These are phyloP conservation scores for Penstemon newberryi DNA, from an alignment of 257 asterid genomes.

Conservation along the genomic window DNA sequence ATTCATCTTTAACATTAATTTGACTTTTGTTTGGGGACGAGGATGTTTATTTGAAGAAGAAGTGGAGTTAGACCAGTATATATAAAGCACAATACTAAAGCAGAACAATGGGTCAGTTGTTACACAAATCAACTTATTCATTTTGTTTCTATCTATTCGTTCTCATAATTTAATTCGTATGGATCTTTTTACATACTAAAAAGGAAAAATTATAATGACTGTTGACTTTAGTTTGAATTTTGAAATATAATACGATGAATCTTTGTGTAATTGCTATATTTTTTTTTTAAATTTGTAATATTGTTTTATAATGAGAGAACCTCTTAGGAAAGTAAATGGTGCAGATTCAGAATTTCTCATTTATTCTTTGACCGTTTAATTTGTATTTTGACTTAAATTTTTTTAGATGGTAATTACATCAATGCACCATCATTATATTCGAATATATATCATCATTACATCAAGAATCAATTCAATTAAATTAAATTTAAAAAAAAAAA, in stretches of 20 bases:
- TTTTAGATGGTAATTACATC: too few relatives aligned
- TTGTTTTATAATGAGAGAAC: neutral
- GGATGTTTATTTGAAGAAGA: neutral
- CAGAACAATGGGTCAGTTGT: too few relatives aligned
- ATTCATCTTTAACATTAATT: neutral
- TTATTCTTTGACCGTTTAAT: too few relatives aligned
- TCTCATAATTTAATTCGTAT: too few relatives aligned
- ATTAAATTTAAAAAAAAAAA: too few relatives aligned
- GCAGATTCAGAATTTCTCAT: neutral
- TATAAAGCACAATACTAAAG: too few relatives aligned
- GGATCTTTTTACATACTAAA: neutral
- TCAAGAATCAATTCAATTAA: too few relatives aligned
- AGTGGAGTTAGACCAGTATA: neutral
- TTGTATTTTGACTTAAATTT: too few relatives aligned
- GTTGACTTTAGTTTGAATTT: too few relatives aligned
- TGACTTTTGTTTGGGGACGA: neutral
- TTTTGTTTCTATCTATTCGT: neutral
- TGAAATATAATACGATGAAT: neutral
- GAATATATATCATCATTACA: too few relatives aligned
- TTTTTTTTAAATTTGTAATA: neutral
- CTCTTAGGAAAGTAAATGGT: neutral
- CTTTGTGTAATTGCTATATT: neutral
- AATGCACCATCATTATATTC: too few relatives aligned
- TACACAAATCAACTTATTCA: neutral
- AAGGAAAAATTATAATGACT: neutral